Evolutionary conservation across 805 yeast species (phyloP).

Genomic region (Ogataea angusta): DNA sequence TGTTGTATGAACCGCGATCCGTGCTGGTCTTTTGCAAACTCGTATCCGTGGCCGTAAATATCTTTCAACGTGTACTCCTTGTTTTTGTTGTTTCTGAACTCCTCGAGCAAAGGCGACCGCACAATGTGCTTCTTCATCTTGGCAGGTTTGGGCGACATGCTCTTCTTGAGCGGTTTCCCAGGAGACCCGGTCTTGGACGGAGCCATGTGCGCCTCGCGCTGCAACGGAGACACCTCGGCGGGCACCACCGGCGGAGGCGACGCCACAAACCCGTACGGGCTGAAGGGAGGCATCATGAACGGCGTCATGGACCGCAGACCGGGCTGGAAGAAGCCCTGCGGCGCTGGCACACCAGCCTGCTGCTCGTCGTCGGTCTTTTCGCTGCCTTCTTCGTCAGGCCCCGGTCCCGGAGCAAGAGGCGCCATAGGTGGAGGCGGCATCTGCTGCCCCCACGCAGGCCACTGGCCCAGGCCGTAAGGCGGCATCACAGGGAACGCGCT

Average conservation of each 20-base stretch:
- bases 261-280: slow-evolving; percentile 39
- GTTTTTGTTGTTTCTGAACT: slow-evolving; percentile 64
- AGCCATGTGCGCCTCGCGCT: slow-evolving; percentile 3
- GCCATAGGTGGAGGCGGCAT: slow-evolving; percentile 16
- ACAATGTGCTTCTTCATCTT: slow-evolving; percentile 46
- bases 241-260: slow-evolving; percentile 11
- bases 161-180: slow-evolving; percentile 15
- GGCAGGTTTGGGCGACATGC: slow-evolving; percentile 22
- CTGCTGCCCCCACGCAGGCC: slow-evolving; percentile 11
- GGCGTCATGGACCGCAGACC: slow-evolving; percentile 32
- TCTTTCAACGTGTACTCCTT: slow-evolving; percentile 67
- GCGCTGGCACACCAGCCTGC: slow-evolving; percentile 4
- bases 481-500: slow-evolving; percentile 16
- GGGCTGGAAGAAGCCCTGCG: slow-evolving; percentile 22
- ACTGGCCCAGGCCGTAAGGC: slow-evolving; percentile 19
- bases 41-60: slow-evolving; percentile 82
- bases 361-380: slow-evolving; percentile 6
- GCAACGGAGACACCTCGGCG: neutral
- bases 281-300: slow-evolving; percentile 49
- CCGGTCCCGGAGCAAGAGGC: slow-evolving; percentile 4
- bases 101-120: slow-evolving; percentile 79
- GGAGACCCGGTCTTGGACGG: slow-evolving; percentile 17
- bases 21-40: slow-evolving; percentile 92
- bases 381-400: slow-evolving; percentile 4
- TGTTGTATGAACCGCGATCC: slow-evolving; percentile 97